phyloP scores from a whole-genome alignment of 257 asterid species.

The Leonotis leonurus region DNA sequence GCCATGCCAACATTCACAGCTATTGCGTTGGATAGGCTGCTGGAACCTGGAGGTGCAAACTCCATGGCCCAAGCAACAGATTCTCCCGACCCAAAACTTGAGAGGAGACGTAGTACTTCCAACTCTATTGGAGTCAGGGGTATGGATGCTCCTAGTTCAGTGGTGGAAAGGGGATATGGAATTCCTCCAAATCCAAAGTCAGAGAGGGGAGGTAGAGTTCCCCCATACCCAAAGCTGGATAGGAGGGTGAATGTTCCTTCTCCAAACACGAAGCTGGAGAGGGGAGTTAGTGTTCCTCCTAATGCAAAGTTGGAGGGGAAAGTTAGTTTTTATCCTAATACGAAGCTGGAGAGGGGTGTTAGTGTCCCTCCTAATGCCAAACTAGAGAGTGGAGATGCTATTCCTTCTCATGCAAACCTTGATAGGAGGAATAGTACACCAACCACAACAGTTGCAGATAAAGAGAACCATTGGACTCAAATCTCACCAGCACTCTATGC shows the following conservation, averaged over 20 bases:
- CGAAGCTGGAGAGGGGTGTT: slow-evolving; percentile 34
- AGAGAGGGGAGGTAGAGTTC: slow-evolving; percentile 32
- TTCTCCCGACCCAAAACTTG: slow-evolving; percentile 32
- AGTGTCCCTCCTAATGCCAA: slow-evolving; percentile 27
- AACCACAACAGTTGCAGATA: slow-evolving; percentile 25
- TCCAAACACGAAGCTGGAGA: slow-evolving; percentile 35
- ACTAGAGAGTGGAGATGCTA: slow-evolving; percentile 30
- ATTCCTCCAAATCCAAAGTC: slow-evolving; percentile 31
- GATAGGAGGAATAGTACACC: slow-evolving; percentile 21
- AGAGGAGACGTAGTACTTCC: slow-evolving; percentile 38
- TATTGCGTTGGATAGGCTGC: slow-evolving; percentile 67
- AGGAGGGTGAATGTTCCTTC: slow-evolving; percentile 43
- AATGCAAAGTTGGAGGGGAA: slow-evolving; percentile 30
- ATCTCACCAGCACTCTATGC: slow-evolving; percentile 91
- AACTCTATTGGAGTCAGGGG: no score
- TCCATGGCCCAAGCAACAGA: slow-evolving; percentile 33
- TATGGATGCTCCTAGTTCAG: slow-evolving; percentile 21
- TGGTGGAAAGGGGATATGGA: slow-evolving; percentile 43
- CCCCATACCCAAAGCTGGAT: slow-evolving; percentile 33
- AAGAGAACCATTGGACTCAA: slow-evolving; percentile 61
- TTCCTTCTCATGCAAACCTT: slow-evolving; percentile 17
- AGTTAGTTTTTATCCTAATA: slow-evolving; percentile 21
- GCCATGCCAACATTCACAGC: slow-evolving; percentile 85
- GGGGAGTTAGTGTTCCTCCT: slow-evolving; percentile 29
- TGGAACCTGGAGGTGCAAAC: slow-evolving; percentile 56